These are phyloP conservation scores for Lactuca saligna DNA, from an alignment of 129 eudicot genomes.

Conservation along the genomic window DNA sequence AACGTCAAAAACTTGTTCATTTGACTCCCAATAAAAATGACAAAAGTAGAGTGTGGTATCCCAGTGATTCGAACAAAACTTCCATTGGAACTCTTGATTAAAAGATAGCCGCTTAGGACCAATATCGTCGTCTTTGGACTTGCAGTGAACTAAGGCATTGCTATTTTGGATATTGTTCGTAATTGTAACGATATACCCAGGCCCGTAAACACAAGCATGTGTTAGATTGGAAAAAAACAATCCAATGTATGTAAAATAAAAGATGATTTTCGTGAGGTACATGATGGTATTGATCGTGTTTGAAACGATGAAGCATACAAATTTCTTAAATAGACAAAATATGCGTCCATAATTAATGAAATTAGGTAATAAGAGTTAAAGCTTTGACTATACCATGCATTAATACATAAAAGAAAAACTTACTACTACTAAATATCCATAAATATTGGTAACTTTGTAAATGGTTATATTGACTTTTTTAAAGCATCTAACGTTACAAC, in stretches of 20 bases:
- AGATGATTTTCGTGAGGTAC: background rate
- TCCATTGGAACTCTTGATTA: background rate
- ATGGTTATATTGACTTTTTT: too few species aligned
- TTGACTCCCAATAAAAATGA: conserved; percentile 15
- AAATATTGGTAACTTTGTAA: too few species aligned
- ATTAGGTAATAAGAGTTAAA: too few species aligned
- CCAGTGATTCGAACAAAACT: background rate
- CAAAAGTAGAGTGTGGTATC: conserved; percentile 2
- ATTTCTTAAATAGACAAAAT: too few species aligned
- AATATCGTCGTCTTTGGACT: background rate
- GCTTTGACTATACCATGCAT: too few species aligned
- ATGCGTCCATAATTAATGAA: too few species aligned
- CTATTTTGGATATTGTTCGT: background rate
- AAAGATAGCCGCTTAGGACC: background rate
- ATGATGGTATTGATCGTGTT: background rate
- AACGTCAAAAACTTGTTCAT: conserved; percentile 7
- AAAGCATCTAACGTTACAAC: too few species aligned
- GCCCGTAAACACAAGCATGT: background rate
- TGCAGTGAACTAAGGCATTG: background rate
- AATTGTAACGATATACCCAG: background rate
- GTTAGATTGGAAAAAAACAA: background rate
- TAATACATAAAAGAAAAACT: too few species aligned
- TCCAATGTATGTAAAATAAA: background rate
- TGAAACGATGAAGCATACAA: background rate
- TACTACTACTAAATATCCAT: too few species aligned